Evolutionary conservation across 148 eudicot genomes (phyloP).

Genomic region (Rhododendron molle): DNA sequence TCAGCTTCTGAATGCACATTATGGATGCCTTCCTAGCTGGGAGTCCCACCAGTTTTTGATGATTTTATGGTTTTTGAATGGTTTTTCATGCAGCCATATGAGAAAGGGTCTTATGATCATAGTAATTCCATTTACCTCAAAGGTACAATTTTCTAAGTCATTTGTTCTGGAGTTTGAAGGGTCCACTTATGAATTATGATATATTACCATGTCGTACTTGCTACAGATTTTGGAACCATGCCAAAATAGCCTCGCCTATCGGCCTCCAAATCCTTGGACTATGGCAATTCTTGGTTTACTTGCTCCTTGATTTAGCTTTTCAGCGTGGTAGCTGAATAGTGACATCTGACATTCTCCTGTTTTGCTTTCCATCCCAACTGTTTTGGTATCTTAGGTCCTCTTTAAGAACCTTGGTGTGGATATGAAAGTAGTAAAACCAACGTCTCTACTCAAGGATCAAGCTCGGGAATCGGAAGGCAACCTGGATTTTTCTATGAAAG

Average conservation of each 20-base stretch:
- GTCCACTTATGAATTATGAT: neutral
- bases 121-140: conserved; percentile 21
- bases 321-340: conserved; percentile 1
- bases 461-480: conserved; percentile 14
- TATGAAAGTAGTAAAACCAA: conserved; percentile 17
- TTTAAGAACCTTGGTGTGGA: conserved; percentile 20
- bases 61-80: neutral
- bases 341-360: neutral
- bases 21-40: neutral
- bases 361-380: neutral
- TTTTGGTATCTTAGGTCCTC: conserved; percentile 9
- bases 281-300: conserved; percentile 15
- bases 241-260: conserved; percentile 18
- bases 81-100: conserved; percentile 18
- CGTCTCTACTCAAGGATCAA: conserved; percentile 16
- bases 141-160: conserved; percentile 11
- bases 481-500: conserved; percentile 19
- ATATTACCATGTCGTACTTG: neutral
- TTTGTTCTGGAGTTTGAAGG: neutral
- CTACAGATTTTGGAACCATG: conserved; percentile 21
- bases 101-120: conserved; percentile 24
- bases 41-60: neutral
- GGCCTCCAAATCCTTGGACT: conserved; percentile 22
- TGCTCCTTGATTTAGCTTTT: neutral
- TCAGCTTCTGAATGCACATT: neutral